These are phyloP conservation scores for Chloranthus sessilifolius DNA, from an alignment of 164 flowering plant genomes.

Conservation along the genomic window DNA sequence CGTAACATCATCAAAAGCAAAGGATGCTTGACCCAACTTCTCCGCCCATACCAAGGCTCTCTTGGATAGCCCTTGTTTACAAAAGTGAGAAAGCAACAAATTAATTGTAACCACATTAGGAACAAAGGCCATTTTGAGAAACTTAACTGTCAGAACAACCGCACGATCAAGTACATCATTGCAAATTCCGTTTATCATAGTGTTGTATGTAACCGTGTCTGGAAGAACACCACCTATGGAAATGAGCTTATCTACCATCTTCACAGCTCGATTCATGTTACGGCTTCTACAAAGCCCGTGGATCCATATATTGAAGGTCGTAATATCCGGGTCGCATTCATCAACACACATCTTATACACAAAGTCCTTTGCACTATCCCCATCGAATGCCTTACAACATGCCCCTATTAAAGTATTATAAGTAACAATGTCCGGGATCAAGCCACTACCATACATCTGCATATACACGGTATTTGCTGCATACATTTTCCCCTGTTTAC, in stretches of 20 bases:
- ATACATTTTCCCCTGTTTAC: slow-evolving; percentile 65
- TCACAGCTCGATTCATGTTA: slow-evolving; percentile 56
- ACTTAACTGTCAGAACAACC: slow-evolving; percentile 62
- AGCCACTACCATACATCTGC: slow-evolving; percentile 51
- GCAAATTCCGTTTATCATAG: slow-evolving; percentile 68
- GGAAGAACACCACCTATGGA: slow-evolving; percentile 71
- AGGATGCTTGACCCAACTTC: slow-evolving; percentile 45
- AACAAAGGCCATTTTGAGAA: slow-evolving; percentile 79
- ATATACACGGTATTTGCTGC: slow-evolving; percentile 46
- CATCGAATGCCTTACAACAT: slow-evolving; percentile 61
- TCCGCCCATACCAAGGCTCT: slow-evolving; percentile 68
- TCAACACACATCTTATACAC: slow-evolving; percentile 40
- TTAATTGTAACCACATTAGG: slow-evolving; percentile 74
- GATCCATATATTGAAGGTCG: slow-evolving; percentile 69
- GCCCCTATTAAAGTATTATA: slow-evolving; percentile 80
- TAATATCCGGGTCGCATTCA: slow-evolving; percentile 72
- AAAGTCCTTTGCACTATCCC: slow-evolving; percentile 46
- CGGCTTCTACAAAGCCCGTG: slow-evolving; percentile 46
- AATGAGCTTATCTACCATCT: slow-evolving; percentile 66
- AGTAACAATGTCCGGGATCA: slow-evolving; percentile 68
- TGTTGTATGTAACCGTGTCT: slow-evolving; percentile 80
- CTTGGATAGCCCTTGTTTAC: slow-evolving; percentile 70
- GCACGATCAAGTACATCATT: slow-evolving; percentile 67
- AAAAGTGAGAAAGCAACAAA: slow-evolving; percentile 65
- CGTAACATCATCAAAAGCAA: slow-evolving; percentile 62